Conservation (phyloP, 306 rosid genomes). For the Cicer yamashitae region DNA sequence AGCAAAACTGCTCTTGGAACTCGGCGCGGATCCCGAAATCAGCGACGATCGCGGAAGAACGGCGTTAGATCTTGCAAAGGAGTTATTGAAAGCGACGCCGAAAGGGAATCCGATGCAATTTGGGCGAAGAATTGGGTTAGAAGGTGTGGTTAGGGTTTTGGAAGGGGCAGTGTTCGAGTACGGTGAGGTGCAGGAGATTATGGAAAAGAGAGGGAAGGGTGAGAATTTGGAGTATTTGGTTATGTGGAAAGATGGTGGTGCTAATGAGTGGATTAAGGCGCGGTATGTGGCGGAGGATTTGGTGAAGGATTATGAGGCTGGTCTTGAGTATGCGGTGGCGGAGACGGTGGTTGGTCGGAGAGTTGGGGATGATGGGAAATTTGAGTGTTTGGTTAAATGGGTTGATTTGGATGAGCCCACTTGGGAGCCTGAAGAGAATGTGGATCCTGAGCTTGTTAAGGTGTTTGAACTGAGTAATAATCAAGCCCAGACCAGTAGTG, state of each 20-base stretch:
- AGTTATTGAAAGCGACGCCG: conserved; percentile 65
- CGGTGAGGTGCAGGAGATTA: conserved; percentile 74
- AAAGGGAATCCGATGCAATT: conserved; percentile 83
- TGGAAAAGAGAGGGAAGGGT: conserved; percentile 84
- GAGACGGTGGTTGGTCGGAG: conserved; percentile 74
- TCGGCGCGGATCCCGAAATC: conserved; percentile 74
- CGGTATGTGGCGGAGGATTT: conserved; percentile 70
- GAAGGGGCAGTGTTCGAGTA: conserved; percentile 74
- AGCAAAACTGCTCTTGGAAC: conserved; percentile 56
- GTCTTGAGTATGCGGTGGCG: conserved; percentile 87
- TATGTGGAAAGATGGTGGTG: conserved; percentile 82
- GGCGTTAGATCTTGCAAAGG: conserved; percentile 69
- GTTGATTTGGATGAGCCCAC: conserved; percentile 79
- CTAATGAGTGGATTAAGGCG: conserved; percentile 79
- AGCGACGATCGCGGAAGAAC: conserved; percentile 65
- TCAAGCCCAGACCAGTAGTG: conserved; percentile 37
- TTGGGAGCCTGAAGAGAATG: conserved; percentile 90
- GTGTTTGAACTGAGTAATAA: conserved; percentile 49
- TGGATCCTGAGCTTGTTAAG: conserved; percentile 64
- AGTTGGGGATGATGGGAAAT: conserved; percentile 67
- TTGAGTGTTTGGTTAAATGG: conserved; percentile 83
- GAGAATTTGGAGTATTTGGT: conserved; percentile 74
- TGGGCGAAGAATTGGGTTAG: conserved; percentile 68
- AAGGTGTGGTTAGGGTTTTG: conserved; percentile 55
- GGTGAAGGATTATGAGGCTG: conserved; percentile 78